phyloP scores from a whole-genome alignment of 2,329 filamentous ascomycete genomes.

The Paracamarosporium sp. region DNA sequence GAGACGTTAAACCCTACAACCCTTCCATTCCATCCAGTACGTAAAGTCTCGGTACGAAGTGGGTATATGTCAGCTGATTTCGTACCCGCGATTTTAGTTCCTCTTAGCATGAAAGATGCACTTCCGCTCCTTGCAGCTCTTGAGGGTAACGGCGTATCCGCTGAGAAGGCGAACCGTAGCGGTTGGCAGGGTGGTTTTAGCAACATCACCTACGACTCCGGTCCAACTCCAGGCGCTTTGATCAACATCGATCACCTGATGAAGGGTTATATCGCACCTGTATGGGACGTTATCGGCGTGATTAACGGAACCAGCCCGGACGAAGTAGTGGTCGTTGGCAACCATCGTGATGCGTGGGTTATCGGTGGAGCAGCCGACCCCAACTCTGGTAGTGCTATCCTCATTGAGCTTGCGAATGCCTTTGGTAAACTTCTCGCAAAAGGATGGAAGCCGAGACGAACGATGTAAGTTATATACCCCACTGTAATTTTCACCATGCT shows the following conservation, averaged over 20 bases:
- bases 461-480: conserved; percentile 28
- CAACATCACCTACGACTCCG: conserved; percentile 41
- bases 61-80: too few relatives aligned
- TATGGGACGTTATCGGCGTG: conserved; percentile 75
- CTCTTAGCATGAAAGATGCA: conserved; percentile 35
- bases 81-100: too few relatives aligned
- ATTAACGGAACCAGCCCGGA: conserved; percentile 66
- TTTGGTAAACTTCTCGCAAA: conserved; percentile 52
- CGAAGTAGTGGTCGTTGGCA: conserved; percentile 58
- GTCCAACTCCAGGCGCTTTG: conserved; percentile 59
- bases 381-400: conserved; percentile 53
- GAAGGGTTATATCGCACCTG: conserved; percentile 76
- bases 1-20: conserved; percentile 30
- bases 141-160: conserved; percentile 40
- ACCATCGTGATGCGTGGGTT: conserved; percentile 59
- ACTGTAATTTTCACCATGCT: background rate
- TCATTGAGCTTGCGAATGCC: conserved; percentile 54
- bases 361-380: conserved; percentile 57
- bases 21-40: conserved; percentile 45
- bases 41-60: too few relatives aligned
- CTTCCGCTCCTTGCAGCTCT: conserved; percentile 39
- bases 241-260: conserved; percentile 65
- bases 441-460: conserved; percentile 58
- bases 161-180: conserved; percentile 39
- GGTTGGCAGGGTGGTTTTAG: conserved; percentile 39